A percentile compares a stretch with the other conserved stretches of the same genome.
Conservation (phyloP, 1,139 yeast genomes). For the Kurtzmaniella quercitrusa region DNA sequence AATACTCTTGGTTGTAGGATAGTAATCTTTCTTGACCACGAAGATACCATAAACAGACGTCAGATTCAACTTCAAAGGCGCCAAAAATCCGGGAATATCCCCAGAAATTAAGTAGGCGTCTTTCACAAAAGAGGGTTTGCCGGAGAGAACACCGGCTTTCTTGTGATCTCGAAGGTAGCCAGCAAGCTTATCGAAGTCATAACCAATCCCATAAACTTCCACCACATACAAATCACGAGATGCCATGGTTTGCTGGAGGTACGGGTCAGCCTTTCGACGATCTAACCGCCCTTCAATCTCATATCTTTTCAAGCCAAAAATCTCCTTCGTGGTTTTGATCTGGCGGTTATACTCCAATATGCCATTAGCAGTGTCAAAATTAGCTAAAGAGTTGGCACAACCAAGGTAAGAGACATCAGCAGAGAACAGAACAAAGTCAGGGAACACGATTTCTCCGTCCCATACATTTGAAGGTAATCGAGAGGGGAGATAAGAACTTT, state of each 20-base stretch:
- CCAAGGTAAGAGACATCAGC: constrained; percentile 43
- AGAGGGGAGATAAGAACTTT: neutral
- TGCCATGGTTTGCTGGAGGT: constrained; percentile 45
- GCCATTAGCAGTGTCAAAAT: constrained; percentile 15
- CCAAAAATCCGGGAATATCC: constrained; percentile 25
- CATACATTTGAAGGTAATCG: constrained; percentile 30
- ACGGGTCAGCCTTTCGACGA: constrained; percentile 48
- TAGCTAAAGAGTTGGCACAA: constrained; percentile 21
- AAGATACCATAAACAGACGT: constrained; percentile 36
- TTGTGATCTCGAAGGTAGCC: constrained; percentile 45
- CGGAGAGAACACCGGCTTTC: constrained; percentile 62
- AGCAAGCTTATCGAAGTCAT: constrained; percentile 44
- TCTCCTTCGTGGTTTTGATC: constrained; percentile 28
- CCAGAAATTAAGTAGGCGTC: constrained; percentile 62
- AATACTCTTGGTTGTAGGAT: constrained; percentile 19
- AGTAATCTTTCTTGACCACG: constrained; percentile 43
- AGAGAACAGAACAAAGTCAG: constrained; percentile 48
- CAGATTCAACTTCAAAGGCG: constrained; percentile 13
- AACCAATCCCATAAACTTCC: constrained; percentile 24
- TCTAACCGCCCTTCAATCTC: constrained; percentile 64
- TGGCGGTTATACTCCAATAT: constrained; percentile 17
- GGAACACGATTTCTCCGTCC: constrained; percentile 55
- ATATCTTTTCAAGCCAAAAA: constrained; percentile 28
- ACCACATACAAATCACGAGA: constrained; percentile 52
- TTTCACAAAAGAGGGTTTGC: constrained; percentile 48